Evolutionary conservation across 768 basidiomycete genomes (phyloP).

Genomic region (Fomitopsis serialis): DNA sequence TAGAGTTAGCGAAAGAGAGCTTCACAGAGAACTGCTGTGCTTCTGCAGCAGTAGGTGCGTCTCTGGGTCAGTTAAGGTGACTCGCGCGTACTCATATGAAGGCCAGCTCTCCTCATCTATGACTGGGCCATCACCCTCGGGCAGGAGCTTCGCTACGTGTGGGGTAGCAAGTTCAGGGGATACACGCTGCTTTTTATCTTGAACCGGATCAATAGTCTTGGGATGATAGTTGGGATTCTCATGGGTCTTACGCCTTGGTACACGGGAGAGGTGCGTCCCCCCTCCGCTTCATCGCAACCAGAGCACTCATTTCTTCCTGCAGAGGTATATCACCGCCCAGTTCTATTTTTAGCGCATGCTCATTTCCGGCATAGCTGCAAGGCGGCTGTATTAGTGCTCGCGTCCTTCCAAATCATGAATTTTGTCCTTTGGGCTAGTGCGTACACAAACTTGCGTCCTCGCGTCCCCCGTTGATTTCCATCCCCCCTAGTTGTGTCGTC

Average conservation of each 20-base stretch:
- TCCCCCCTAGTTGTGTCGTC: background rate
- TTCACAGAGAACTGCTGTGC: background rate
- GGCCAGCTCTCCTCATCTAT: conserved; percentile 6
- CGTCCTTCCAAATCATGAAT: background rate
- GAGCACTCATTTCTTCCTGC: background rate
- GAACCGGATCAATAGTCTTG: background rate
- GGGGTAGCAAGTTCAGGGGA: background rate
- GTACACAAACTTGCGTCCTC: background rate
- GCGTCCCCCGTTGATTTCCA: background rate
- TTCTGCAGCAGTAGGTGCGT: background rate
- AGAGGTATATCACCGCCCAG: background rate
- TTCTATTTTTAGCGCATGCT: background rate
- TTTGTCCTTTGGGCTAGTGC: background rate
- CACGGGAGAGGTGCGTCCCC: background rate
- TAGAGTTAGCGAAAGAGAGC: background rate
- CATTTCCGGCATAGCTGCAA: background rate
- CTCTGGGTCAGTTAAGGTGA: background rate
- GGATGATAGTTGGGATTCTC: background rate
- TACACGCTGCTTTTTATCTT: conserved; percentile 4
- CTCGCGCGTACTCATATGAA: background rate
- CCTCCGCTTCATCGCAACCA: too few species aligned
- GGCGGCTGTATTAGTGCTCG: background rate
- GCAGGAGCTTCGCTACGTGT: conserved; percentile 5
- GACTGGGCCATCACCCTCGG: conserved; percentile 11
- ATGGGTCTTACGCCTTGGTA: background rate